These are phyloP conservation scores for Plectosphaerella cucumerina DNA, from an alignment of 2,329 filamentous ascomycete genomes.

Conservation along the genomic window DNA sequence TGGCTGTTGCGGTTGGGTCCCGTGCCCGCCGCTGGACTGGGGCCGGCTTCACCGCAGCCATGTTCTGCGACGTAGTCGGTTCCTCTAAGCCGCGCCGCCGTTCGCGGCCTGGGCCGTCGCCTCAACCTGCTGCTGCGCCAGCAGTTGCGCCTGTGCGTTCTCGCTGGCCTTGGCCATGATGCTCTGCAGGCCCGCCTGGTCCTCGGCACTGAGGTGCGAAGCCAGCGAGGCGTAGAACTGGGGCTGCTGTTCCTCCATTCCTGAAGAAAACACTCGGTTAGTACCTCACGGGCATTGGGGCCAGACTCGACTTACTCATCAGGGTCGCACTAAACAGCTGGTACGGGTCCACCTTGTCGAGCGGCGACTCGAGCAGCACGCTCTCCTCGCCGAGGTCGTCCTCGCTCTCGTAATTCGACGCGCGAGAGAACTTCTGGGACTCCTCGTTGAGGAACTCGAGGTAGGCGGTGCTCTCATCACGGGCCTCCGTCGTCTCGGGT, in stretches of 20 bases:
- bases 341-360: conserved; percentile 95
- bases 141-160: conserved; percentile 29
- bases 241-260: conserved; percentile 85
- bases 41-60: background rate
- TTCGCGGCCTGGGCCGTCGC: conserved; percentile 15
- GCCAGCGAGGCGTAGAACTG: conserved; percentile 81
- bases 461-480: conserved; percentile 91
- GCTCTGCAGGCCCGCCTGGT: conserved; percentile 74
- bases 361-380: conserved; percentile 83
- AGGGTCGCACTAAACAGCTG: conserved; percentile 79
- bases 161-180: conserved; percentile 64
- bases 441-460: conserved; percentile 95
- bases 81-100: conserved; percentile 13
- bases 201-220: conserved; percentile 71
- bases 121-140: conserved; percentile 15
- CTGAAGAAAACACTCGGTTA: conserved; percentile 42
- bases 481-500: conserved; percentile 55
- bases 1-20: no score
- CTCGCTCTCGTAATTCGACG: conserved; percentile 63
- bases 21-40: background rate
- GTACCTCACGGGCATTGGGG: conserved; percentile 10
- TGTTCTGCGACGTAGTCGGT: background rate
- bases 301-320: conserved; percentile 60
- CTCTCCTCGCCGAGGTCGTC: conserved; percentile 93
- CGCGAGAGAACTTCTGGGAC: conserved; percentile 77